Evolutionary conservation across 1,139 yeast genomes (phyloP), one percentile per base, ranked within the genome.

Genomic region (Yamadazyma blattariae): DNA sequence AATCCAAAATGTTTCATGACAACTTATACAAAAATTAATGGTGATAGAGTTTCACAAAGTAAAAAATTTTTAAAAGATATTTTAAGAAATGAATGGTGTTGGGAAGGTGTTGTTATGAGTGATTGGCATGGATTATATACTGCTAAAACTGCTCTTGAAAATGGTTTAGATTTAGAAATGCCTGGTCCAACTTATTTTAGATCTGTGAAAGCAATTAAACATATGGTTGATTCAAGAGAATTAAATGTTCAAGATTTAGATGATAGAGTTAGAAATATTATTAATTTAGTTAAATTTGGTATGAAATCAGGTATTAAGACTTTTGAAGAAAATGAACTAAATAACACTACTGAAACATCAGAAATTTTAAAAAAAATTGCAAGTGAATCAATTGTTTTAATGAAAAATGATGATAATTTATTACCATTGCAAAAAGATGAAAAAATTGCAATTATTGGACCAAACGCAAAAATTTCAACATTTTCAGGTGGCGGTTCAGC

Each of bases 111-210:
- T 36, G 56, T 71, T 24, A 77, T 79, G 77, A 71, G 79, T 25
- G 85, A 79, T 54, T 79, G 85, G 85, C 73, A 50, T 51, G 85
- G 85, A 29, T 64, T 69, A 7, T 77, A 74, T 48, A 63, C 79
- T 20, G 56, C 64, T 22, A 66, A 64, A 36, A 64, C 62, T 16
- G 58, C 80, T 7, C 51, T 78, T 38, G 65, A 67, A 36, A 72
- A 71, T 33, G 84, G 84, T 8, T 55, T 78, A 38, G 80, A 77
- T 47, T 55, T 79, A 43, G 85, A 79, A 52, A 78, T 78, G 81
- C 85, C 85, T 1, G 85, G 84, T 25, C 77, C 79, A 3, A 52
- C 79, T 20, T 51, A 60, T 28, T 67, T 67, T 56, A 60, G 83
- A 55, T 60, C 63, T 11, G 43, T 47, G 11, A 60, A 57, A 8